phyloP scores from a whole-genome alignment of 176 grass and related monocot species.

The Bromus sterilis region DNA sequence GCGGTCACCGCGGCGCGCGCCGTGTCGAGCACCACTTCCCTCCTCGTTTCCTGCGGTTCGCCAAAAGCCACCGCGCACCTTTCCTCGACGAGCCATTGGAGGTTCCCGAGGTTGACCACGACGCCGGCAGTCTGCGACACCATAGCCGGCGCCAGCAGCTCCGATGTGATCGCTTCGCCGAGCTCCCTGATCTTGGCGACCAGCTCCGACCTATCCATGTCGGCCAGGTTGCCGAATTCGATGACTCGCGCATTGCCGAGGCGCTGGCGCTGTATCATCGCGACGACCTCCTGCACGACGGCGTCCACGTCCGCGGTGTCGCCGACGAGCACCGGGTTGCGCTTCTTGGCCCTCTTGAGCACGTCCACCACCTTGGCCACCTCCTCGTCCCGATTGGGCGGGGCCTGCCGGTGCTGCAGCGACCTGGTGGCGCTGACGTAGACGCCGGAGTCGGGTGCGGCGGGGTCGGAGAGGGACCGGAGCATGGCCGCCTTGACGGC shows the following conservation, averaged over 20 bases:
- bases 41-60: slow-evolving; percentile 11
- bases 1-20: slow-evolving; percentile 49
- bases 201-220: slow-evolving; percentile 33
- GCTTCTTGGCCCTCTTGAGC: slow-evolving; percentile 41
- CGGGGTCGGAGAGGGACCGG: slow-evolving; percentile 22
- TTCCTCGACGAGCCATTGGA: slow-evolving; percentile 76
- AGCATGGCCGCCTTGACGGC: slow-evolving; percentile 54
- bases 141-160: slow-evolving; percentile 9
- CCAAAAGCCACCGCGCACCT: background rate
- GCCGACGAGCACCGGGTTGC: slow-evolving; percentile 74
- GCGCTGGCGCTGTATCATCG: slow-evolving; percentile 39
- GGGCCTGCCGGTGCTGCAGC: slow-evolving; percentile 28
- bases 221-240: slow-evolving; percentile 23
- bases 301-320: slow-evolving; percentile 52
- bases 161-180: slow-evolving; percentile 26
- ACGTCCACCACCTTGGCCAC: slow-evolving; percentile 56
- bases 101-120: slow-evolving; percentile 70
- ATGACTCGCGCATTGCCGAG: slow-evolving; percentile 47
- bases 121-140: slow-evolving; percentile 8
- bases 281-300: slow-evolving; percentile 51
- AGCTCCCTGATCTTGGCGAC: slow-evolving; percentile 44
- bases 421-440: slow-evolving; percentile 36
- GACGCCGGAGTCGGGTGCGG: slow-evolving; percentile 5
- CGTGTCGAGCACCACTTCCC: slow-evolving; percentile 38
- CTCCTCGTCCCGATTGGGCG: slow-evolving; percentile 37